These are phyloP conservation scores for Trichoderma atrobrunneum DNA, from an alignment of 2,329 filamentous ascomycete species.

Conservation along the genomic window DNA sequence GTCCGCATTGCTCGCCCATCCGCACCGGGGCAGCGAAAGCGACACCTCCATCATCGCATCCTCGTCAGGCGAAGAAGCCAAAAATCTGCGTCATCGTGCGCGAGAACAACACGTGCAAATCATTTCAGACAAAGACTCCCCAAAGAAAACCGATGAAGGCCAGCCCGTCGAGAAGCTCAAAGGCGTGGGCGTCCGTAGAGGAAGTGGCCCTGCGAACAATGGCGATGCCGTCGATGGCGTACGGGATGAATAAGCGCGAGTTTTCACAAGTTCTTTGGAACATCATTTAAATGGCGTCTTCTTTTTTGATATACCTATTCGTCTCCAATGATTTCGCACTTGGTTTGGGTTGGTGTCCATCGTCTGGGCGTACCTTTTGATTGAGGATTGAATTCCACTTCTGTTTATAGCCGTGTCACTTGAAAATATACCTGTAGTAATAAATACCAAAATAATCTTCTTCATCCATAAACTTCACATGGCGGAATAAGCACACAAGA, in stretches of 20 bases:
- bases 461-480: neutral
- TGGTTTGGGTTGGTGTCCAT: neutral
- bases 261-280: neutral
- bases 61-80: conserved; percentile 23
- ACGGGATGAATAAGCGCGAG: neutral
- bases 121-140: neutral
- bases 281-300: neutral
- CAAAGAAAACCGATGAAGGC: conserved; percentile 1
- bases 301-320: neutral
- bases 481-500: neutral
- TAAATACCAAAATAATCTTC: neutral
- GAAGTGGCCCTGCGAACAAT: neutral
- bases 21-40: conserved; percentile 36
- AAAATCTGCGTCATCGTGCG: conserved; percentile 20
- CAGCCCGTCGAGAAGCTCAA: conserved; percentile 31
- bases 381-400: neutral
- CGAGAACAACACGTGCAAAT: neutral
- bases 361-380: neutral
- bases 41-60: conserved; percentile 34
- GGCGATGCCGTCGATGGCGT: conserved; percentile 8
- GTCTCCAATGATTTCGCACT: neutral
- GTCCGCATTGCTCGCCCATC: conserved; percentile 30
- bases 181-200: conserved; percentile 27
- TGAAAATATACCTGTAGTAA: neutral
- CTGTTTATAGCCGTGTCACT: neutral